Evolutionary conservation across 1,284 basidiomycete genomes (phyloP).

Genomic region (Pyrrhoderma lamaoense): DNA sequence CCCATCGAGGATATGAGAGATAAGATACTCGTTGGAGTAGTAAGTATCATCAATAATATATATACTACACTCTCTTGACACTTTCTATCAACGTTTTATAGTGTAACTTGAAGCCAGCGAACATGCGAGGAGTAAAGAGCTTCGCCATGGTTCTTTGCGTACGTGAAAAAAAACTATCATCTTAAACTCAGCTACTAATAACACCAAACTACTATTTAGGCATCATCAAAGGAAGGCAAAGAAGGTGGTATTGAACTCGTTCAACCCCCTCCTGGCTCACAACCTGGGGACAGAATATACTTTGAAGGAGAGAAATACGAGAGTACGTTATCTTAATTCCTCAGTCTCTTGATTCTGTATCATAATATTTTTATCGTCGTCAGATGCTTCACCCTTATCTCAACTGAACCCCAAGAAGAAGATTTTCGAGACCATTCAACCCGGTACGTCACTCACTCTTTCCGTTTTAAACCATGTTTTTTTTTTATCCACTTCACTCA

Average conservation of each 20-base stretch:
- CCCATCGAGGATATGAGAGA: constrained; percentile 90
- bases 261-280: constrained; percentile 76
- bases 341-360: neutral
- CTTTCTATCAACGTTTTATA: constrained; percentile 24
- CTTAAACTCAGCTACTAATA: neutral
- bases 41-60: constrained; percentile 31
- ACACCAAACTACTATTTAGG: constrained; percentile 38
- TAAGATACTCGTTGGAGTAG: constrained; percentile 80
- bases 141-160: constrained; percentile 95
- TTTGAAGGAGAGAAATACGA: constrained; percentile 82
- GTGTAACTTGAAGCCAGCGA: constrained; percentile 94
- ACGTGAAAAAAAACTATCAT: constrained; percentile 24
- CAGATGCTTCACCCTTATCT: constrained; percentile 64
- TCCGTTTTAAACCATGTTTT: neutral
- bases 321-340: constrained; percentile 38
- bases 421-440: constrained; percentile 92
- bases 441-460: constrained; percentile 38
- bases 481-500: neutral
- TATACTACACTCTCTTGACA: constrained; percentile 2
- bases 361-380: neutral
- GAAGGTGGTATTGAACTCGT: constrained; percentile 89
- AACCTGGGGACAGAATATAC: constrained; percentile 88
- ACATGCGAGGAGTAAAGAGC: constrained; percentile 93
- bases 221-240: constrained; percentile 82
- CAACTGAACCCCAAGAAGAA: constrained; percentile 97